Conservation (phyloP, 257 asterid species). For the Scutellaria baicalensis region DNA sequence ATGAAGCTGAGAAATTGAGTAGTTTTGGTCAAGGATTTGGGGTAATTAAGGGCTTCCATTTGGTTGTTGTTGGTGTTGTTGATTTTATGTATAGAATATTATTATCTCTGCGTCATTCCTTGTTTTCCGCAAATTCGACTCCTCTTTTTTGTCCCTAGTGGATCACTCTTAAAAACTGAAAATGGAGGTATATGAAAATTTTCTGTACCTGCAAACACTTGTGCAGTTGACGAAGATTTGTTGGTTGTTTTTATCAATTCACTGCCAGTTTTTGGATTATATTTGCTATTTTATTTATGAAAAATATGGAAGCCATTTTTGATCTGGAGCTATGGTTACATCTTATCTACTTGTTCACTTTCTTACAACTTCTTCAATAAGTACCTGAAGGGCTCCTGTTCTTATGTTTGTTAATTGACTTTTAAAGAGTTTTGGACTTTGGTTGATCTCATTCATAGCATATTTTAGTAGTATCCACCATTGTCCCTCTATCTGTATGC, state of each 20-base stretch:
- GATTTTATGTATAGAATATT: neutral
- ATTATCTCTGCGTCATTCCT: constrained; percentile 2
- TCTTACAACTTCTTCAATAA: neutral
- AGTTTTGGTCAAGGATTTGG: constrained; percentile 10
- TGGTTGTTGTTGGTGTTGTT: constrained; percentile 8
- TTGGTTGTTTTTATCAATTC: constrained; percentile 20
- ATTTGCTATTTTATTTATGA: neutral
- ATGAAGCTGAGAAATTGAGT: neutral
- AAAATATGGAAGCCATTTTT: neutral
- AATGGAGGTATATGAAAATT: constrained; percentile 12
- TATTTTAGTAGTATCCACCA: neutral
- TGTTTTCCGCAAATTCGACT: constrained; percentile 6
- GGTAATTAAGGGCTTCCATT: neutral
- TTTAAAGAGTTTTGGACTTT: neutral
- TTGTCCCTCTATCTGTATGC: neutral
- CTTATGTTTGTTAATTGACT: neutral
- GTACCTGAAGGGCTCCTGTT: neutral
- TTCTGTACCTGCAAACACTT: constrained; percentile 13
- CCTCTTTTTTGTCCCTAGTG: constrained; percentile 22
- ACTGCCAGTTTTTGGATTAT: constrained; percentile 18
- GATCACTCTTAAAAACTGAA: constrained; percentile 16
- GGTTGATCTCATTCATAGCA: constrained; percentile 5
- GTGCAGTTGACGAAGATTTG: constrained; percentile 25
- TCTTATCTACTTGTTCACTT: constrained; percentile 3
- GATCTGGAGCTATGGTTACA: constrained; percentile 1